phyloP scores from a whole-genome alignment of 2,329 filamentous ascomycete species.

The Graphilbum ipis-grandicollis region DNA sequence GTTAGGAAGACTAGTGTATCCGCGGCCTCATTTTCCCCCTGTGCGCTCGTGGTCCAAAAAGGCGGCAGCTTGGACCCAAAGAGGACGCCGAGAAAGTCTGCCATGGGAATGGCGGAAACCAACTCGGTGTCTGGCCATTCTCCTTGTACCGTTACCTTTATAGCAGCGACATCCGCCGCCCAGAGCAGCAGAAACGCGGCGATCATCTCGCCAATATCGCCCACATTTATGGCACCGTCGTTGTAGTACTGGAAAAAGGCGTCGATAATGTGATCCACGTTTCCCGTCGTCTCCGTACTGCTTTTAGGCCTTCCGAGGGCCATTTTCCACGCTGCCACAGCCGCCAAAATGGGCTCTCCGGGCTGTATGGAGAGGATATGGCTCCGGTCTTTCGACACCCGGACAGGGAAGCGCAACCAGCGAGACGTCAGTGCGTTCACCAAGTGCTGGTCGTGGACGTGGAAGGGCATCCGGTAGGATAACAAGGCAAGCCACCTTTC shows the following conservation, averaged over 20 bases:
- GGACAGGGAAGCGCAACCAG: constrained; percentile 1
- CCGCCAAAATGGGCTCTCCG: background rate
- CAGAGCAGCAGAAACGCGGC: background rate
- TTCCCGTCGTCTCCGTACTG: background rate
- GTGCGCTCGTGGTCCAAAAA: background rate
- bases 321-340: background rate
- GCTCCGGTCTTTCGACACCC: background rate
- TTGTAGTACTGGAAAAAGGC: background rate
- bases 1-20: background rate
- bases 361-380: background rate
- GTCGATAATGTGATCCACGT: background rate
- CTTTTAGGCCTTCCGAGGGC: background rate
- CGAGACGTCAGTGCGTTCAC: constrained; percentile 1
- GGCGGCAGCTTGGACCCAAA: background rate
- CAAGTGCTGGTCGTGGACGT: background rate
- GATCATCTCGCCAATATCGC: constrained; percentile 1
- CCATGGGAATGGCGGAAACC: background rate
- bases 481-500: background rate
- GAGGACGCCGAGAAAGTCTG: background rate
- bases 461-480: background rate
- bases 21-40: background rate
- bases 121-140: background rate
- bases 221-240: constrained; percentile 1
- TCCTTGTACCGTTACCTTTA: background rate
- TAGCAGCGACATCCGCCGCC: background rate